phyloP scores from a whole-genome alignment of 2,329 filamentous ascomycete species.

The Cladosporium sphaerospermum region DNA sequence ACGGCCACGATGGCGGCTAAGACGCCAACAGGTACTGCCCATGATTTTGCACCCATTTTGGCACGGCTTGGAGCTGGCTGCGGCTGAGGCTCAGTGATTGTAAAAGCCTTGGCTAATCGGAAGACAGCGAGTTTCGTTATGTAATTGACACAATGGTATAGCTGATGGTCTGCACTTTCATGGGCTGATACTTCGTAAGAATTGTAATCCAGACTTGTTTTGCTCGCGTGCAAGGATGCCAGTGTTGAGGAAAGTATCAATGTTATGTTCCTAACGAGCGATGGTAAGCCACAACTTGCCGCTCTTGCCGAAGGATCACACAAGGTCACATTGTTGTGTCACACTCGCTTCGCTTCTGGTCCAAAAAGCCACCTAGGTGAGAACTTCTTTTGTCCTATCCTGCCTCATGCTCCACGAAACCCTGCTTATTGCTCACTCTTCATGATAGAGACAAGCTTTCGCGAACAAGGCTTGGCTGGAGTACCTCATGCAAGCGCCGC shows the following conservation, averaged over 20 bases:
- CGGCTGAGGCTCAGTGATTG: background rate
- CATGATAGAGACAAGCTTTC: no score
- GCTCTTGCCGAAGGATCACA: background rate
- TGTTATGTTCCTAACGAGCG: background rate
- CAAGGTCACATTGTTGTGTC: background rate
- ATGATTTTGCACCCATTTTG: conserved; percentile 18
- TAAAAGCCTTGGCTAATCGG: background rate
- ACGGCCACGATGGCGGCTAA: conserved; percentile 20
- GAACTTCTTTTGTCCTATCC: no score
- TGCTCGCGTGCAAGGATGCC: background rate
- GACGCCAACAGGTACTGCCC: conserved; percentile 25
- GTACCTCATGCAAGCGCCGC: no score
- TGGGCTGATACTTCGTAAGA: background rate
- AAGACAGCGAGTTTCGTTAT: background rate
- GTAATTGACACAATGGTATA: background rate
- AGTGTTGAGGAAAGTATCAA: background rate
- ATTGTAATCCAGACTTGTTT: background rate
- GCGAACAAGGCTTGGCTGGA: no score
- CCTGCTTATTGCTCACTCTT: no score
- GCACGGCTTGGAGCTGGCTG: background rate
- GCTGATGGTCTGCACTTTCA: background rate
- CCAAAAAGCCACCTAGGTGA: background rate
- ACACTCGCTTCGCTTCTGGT: background rate
- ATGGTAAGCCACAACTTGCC: background rate
- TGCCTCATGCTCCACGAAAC: no score